Evolutionary conservation across 2,329 filamentous ascomycete species (phyloP).

Genomic region (Pseudogymnoascus sp.): DNA sequence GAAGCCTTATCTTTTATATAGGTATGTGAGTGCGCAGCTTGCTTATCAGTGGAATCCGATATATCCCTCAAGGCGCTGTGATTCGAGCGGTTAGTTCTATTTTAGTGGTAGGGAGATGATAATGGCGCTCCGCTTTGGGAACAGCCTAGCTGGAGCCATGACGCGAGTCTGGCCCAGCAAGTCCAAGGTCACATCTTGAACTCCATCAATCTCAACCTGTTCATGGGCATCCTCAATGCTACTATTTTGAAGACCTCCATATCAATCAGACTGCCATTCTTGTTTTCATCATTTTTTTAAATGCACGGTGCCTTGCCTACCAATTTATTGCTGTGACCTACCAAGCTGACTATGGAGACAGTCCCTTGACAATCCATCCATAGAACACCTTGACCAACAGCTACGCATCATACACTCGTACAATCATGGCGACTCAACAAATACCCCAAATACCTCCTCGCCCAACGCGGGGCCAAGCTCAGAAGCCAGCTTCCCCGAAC

Average conservation of each 20-base stretch:
- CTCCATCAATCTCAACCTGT: neutral
- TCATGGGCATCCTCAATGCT: neutral
- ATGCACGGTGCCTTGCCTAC: neutral
- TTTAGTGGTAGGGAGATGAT: neutral
- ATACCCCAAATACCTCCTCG: constrained; percentile 53
- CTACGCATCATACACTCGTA: neutral
- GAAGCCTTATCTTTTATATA: neutral
- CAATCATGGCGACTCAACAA: constrained; percentile 35
- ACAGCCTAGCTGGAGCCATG: constrained; percentile 4
- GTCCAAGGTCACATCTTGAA: constrained; percentile 4
- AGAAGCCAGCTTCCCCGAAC: constrained; percentile 33
- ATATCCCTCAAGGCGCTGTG: constrained; percentile 4
- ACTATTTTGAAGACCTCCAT: neutral
- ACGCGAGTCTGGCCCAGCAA: constrained; percentile 6
- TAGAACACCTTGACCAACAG: neutral
- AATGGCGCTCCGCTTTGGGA: constrained; percentile 7
- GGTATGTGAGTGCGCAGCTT: neutral
- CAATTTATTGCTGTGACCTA: neutral
- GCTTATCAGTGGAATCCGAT: neutral
- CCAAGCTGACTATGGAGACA: constrained; percentile 2
- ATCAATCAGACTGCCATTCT: neutral
- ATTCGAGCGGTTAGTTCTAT: constrained; percentile 1
- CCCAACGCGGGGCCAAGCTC: constrained; percentile 46
- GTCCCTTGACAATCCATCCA: neutral
- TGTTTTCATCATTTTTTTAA: neutral